Evolutionary conservation across 108 stramenopile species (phyloP).

Genomic region (Hondaea fermentalgiana): DNA sequence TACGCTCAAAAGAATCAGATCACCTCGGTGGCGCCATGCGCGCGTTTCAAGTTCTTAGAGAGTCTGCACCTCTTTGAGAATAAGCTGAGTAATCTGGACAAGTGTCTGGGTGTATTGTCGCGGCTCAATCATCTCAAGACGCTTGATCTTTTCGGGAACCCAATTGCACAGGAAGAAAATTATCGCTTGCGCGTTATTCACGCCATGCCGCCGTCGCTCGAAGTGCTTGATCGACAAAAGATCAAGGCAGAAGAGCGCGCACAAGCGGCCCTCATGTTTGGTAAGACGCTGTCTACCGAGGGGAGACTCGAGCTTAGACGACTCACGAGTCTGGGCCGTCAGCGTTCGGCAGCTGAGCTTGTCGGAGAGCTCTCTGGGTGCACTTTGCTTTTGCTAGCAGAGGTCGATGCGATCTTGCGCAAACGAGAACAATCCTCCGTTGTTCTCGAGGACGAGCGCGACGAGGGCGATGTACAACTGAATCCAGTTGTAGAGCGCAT

Average conservation of each 20-base stretch:
- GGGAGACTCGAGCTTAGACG: not conserved
- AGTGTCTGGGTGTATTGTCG: not conserved
- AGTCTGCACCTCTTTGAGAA: not conserved
- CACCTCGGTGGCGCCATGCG: not conserved
- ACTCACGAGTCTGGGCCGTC: not conserved
- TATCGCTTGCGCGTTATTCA: not conserved
- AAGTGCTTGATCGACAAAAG: not conserved
- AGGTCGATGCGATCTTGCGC: not conserved
- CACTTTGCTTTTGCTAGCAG: not conserved
- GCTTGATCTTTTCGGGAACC: conserved; percentile 1
- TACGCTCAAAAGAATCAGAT: conserved; percentile 13
- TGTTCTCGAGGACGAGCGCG: not conserved
- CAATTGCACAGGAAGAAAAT: not conserved
- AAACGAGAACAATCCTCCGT: not conserved
- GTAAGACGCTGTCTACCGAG: not conserved
- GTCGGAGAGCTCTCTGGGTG: not conserved
- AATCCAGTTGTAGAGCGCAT: not conserved
- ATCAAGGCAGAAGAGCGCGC: not conserved
- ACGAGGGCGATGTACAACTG: not conserved
- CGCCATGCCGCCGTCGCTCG: not conserved
- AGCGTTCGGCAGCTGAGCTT: not conserved
- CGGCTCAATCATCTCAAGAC: not conserved
- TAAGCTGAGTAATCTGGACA: not conserved
- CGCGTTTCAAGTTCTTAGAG: not conserved
- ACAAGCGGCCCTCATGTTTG: not conserved